A percentile compares a stretch with the other conserved stretches of the same genome.
Conservation (phyloP, 2,329 filamentous ascomycete genomes). For the Teratosphaeria destructans region DNA sequence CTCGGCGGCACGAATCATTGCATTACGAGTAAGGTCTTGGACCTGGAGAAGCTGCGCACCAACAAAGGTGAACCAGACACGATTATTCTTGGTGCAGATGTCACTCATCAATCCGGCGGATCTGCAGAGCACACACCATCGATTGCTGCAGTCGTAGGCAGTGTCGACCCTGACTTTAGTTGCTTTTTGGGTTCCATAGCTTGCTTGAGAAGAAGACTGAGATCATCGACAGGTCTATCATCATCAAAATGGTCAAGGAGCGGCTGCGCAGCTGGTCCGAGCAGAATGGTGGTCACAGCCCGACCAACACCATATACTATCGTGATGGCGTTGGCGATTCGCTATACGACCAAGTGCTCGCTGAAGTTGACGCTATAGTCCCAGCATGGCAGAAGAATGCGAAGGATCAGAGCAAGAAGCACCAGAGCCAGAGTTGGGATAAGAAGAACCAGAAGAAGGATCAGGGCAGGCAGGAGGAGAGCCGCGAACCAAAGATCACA, state of each 20-base stretch:
- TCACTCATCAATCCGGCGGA: conserved; percentile 29
- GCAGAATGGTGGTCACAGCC: conserved; percentile 1
- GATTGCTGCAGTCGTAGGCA: conserved; percentile 33
- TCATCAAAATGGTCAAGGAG: conserved; percentile 17
- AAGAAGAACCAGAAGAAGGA: too few relatives aligned
- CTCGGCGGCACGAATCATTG: not conserved
- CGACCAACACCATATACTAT: not conserved
- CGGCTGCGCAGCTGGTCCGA: conserved; percentile 15
- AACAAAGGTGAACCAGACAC: conserved; percentile 11
- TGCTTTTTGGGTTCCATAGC: conserved; percentile 29
- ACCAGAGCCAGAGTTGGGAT: too few relatives aligned
- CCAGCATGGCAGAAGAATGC: not conserved
- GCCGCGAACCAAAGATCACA: conserved; percentile 9
- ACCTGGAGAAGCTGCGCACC: conserved; percentile 11
- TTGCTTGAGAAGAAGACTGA: conserved; percentile 22
- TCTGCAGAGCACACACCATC: conserved; percentile 23
- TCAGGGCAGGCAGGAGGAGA: not conserved
- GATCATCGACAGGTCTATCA: conserved; percentile 18
- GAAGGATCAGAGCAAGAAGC: too few relatives aligned
- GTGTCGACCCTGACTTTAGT: conserved; percentile 21
- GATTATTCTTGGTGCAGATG: conserved; percentile 34
- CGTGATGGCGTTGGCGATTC: conserved; percentile 6
- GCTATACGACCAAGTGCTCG: not conserved
- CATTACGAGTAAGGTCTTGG: not conserved
- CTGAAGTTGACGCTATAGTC: not conserved